Conservation (phyloP, 2,329 filamentous ascomycete species). For the Lachnellula hyalina region DNA sequence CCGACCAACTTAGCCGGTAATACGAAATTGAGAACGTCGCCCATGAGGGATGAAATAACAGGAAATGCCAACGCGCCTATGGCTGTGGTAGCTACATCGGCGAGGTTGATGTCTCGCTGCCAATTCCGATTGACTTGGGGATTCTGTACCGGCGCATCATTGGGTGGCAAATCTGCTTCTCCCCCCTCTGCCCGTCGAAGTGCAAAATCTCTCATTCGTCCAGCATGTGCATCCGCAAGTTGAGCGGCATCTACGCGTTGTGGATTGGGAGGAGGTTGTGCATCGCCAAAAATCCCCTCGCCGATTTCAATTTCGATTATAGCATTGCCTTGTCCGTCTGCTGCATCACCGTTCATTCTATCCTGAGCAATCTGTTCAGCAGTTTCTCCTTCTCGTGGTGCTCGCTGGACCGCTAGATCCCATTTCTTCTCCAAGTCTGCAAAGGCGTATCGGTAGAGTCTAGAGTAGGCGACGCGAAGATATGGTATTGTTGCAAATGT, state of each 20-base stretch:
- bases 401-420: conserved; percentile 29
- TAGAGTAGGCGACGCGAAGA: conserved; percentile 57
- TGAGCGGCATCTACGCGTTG: background rate
- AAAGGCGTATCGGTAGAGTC: conserved; percentile 43
- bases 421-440: conserved; percentile 26
- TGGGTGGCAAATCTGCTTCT: background rate
- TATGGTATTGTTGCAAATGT: conserved; percentile 63
- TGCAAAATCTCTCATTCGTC: too few relatives aligned
- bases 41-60: conserved; percentile 70
- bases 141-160: background rate
- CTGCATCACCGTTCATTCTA: conserved; percentile 16
- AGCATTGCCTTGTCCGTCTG: conserved; percentile 28
- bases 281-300: conserved; percentile 11
- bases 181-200: background rate
- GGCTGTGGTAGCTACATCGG: conserved; percentile 52
- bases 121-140: conserved; percentile 17
- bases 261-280: background rate
- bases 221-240: background rate
- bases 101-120: conserved; percentile 39
- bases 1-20: conserved; percentile 64
- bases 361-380: conserved; percentile 30
- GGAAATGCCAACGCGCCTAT: conserved; percentile 75
- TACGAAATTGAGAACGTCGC: conserved; percentile 63
- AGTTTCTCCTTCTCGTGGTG: conserved; percentile 30
- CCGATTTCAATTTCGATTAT: conserved; percentile 23